Conservation (phyloP, 148 eudicot genomes). For the Silene conica region DNA sequence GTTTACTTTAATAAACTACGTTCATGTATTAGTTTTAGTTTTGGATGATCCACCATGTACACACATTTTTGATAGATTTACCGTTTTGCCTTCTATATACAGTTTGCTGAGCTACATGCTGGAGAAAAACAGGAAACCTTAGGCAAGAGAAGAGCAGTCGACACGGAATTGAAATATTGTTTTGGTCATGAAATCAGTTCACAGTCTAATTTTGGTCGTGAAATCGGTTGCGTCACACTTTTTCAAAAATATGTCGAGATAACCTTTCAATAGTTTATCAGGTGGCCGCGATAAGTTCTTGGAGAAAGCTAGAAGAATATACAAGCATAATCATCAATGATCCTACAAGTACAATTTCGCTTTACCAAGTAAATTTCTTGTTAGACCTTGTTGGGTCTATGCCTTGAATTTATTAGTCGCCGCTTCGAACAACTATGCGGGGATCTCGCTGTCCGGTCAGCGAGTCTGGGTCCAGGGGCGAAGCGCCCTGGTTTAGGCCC, state of each 20-base stretch:
- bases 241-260: no score
- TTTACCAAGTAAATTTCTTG: not conserved
- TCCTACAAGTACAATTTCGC: not conserved
- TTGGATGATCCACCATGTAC: conserved; percentile 8
- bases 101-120: not conserved
- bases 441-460: no score
- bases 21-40: not conserved
- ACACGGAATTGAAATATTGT: not conserved
- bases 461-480: no score
- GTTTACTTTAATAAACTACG: conserved; percentile 21
- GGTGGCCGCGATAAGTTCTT: not conserved
- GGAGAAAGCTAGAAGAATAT: not conserved
- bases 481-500: no score
- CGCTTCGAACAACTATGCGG: no score
- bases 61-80: conserved; percentile 17
- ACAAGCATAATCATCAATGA: not conserved
- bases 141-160: not conserved
- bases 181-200: not conserved
- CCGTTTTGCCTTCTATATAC: conserved; percentile 4
- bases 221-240: no score
- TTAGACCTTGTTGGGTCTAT: no score
- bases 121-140: not conserved
- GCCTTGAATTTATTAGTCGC: no score
- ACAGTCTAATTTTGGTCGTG: not conserved
- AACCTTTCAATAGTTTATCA: no score